Conservation (phyloP, 345 rosid species). For the Populus nigra region DNA sequence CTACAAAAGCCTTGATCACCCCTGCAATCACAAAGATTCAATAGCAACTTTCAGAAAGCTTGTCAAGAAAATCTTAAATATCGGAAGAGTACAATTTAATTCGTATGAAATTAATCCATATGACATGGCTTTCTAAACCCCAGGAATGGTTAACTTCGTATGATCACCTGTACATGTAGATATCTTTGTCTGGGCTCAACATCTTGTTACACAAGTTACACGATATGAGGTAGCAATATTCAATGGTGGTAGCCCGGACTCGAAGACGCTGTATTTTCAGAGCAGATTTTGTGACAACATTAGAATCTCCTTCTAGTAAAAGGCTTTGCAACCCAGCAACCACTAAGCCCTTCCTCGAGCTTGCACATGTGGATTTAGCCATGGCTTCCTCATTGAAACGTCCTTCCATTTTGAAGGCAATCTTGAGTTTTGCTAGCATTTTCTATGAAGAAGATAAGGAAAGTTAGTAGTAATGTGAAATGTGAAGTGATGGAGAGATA, state of each 20-base stretch:
- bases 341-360: conserved; percentile 18
- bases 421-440: conserved; percentile 18
- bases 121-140: neutral
- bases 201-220: conserved; percentile 58
- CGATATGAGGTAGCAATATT: conserved; percentile 49
- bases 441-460: too few species aligned
- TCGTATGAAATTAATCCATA: neutral
- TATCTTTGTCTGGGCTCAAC: conserved; percentile 52
- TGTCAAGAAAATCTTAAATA: neutral
- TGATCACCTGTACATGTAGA: conserved; percentile 79
- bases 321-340: conserved; percentile 59
- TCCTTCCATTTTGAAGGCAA: conserved; percentile 15
- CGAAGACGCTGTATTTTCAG: conserved; percentile 12
- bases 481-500: neutral
- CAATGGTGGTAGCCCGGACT: neutral
- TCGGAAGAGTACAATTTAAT: neutral
- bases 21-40: conserved; percentile 28
- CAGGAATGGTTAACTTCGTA: neutral
- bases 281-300: conserved; percentile 46
- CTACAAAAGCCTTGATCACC: conserved; percentile 85
- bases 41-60: neutral
- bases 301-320: conserved; percentile 23
- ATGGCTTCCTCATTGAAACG: neutral
- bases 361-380: neutral
- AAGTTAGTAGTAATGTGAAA: neutral